phyloP scores from a whole-genome alignment of 1,284 basidiomycete genomes.

The Rugosomyces carneus region DNA sequence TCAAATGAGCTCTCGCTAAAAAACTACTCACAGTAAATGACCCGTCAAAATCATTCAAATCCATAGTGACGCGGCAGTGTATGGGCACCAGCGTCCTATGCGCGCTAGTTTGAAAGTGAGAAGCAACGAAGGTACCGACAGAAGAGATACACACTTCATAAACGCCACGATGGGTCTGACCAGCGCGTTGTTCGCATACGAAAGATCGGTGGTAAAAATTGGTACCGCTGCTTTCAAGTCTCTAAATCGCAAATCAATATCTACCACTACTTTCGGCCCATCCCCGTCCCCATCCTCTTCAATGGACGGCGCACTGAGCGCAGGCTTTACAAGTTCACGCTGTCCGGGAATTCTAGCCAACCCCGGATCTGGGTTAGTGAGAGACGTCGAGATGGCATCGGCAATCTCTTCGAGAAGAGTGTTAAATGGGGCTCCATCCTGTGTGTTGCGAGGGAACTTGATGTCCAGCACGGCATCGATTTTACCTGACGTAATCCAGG shows the following conservation, averaged over 20 bases:
- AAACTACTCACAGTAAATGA: slow-evolving; percentile 75
- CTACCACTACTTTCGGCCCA: slow-evolving; percentile 65
- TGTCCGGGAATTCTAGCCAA: slow-evolving; percentile 83
- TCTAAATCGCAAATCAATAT: slow-evolving; percentile 92
- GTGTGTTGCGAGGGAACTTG: slow-evolving; percentile 85
- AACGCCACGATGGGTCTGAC: slow-evolving; percentile 97
- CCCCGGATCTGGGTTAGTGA: slow-evolving; percentile 30
- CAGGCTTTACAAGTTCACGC: slow-evolving; percentile 80
- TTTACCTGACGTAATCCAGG: slow-evolving; percentile 96
- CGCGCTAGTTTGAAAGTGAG: slow-evolving; percentile 42
- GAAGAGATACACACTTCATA: slow-evolving; percentile 68
- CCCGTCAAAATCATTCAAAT: slow-evolving; percentile 79
- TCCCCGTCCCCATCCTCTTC: slow-evolving; percentile 31
- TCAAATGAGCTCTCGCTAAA: slow-evolving; percentile 9
- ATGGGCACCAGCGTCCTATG: slow-evolving; percentile 91
- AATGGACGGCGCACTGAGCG: slow-evolving; percentile 68
- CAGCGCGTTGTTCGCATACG: slow-evolving; percentile 91
- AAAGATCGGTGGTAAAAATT: slow-evolving; percentile 81
- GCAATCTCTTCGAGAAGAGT: slow-evolving; percentile 89
- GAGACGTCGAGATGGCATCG: slow-evolving; percentile 71
- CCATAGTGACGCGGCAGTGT: slow-evolving; percentile 78
- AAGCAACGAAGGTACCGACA: not conserved
- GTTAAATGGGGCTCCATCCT: slow-evolving; percentile 75
- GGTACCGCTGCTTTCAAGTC: slow-evolving; percentile 97
- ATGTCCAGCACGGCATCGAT: slow-evolving; percentile 97